Base-by-base conservation (phyloP, 305 asterid genomes). In the Andrographis paniculata region DNA sequence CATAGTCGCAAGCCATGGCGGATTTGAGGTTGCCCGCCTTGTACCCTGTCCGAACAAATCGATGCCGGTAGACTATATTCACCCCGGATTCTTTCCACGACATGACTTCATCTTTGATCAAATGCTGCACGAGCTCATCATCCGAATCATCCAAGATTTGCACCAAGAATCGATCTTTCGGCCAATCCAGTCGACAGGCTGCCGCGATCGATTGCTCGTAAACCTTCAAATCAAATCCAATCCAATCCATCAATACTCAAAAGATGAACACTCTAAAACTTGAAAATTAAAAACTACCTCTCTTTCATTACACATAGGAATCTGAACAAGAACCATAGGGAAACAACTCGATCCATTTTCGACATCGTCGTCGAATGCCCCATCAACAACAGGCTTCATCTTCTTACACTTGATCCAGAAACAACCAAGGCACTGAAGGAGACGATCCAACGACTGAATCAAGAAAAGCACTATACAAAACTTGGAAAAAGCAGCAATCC, bases 21-120 rank as follows among this genome's bases (percentile, higher is more conserved):
- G 98, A 91, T 65, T 91, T 86, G 53, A 91, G 92, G 64, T 91
- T 91, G 20, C 96, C 98, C 11, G 98, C 96, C 73, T 91, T 91
- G 57, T 91, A 91, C 1, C 98, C 98, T 0, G 94, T 86, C 56
- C 98, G 44, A 52, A 78, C 79, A 44, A 82, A 76, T 31, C 98
- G 68, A 55, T 91, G 98, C 35, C 98, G 74, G 57, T 91, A 91
- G 30, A 91, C 64, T 36, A 91, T 91, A 53, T 91, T 86, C 30
- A 75, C 94, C 11, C 98, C 96, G 59, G 80, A 78, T 49, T 77
- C 92, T 27, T 78, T 91, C 98, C 98, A 91, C 0, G 79, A 76
- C 48, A 61, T 42, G 9, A 77, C 84, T 52, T 91, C 94, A 24
- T 73, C 77, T 39, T 72, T 79, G 48, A 83, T 91, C 79, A 91